Percentiles rank a stretch among this genome's conserved stretches.
These are phyloP conservation scores for Aspergillus sp. DNA, from an alignment of 2,329 filamentous ascomycete genomes.

Conservation along the genomic window DNA sequence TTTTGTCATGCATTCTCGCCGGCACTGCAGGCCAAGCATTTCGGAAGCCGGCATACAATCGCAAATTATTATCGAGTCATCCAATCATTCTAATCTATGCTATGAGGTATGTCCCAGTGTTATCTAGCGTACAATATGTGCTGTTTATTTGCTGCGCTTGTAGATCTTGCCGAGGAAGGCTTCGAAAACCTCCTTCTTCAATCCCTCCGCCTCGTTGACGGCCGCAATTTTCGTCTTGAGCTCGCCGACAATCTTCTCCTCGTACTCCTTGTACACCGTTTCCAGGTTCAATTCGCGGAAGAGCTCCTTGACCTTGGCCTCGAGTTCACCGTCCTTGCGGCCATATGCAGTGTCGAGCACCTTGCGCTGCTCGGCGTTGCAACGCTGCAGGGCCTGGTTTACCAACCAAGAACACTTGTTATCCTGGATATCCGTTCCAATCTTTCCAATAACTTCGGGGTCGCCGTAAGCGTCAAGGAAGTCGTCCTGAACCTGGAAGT, in stretches of 20 bases:
- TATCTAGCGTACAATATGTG: not conserved
- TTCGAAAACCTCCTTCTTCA: conserved; percentile 90
- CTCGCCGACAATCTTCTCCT: conserved; percentile 81
- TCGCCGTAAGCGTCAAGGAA: conserved; percentile 98
- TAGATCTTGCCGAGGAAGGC: conserved; percentile 95
- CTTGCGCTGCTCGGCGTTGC: conserved; percentile 80
- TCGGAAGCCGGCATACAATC: not conserved
- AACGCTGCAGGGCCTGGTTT: conserved; percentile 84
- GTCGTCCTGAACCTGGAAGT: conserved; percentile 99
- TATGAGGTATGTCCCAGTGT: not conserved
- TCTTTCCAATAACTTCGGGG: conserved; percentile 92
- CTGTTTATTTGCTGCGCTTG: conserved; percentile 86
- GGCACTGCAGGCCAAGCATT: not conserved
- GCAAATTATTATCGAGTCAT: not conserved
- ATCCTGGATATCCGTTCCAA: conserved; percentile 97
- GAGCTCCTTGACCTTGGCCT: conserved; percentile 83
- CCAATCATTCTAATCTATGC: conserved; percentile 1
- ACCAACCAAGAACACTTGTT: conserved; percentile 99
- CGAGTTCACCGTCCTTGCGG: conserved; percentile 78
- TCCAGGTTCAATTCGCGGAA: conserved; percentile 84
- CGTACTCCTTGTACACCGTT: conserved; percentile 80
- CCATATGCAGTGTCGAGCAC: conserved; percentile 92
- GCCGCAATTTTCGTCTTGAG: conserved; percentile 72
- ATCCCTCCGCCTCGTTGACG: conserved; percentile 80
- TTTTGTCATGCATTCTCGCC: not conserved